Conservation (phyloP, 192 early-diverging fungal genomes). For the Umbelopsis ramanniana region DNA sequence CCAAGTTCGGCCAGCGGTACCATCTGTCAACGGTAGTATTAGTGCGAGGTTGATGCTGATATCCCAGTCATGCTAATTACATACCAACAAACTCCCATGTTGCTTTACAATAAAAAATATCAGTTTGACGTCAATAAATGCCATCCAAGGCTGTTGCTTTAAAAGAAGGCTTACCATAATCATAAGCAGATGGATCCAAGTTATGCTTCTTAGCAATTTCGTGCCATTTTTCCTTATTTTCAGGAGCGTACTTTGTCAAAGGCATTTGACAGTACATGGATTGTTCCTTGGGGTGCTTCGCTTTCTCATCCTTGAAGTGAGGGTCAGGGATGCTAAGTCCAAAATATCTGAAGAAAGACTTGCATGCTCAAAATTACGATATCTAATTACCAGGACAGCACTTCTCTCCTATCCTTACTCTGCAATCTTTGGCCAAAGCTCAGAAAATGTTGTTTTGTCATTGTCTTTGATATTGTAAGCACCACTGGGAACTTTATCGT, state of each 20-base stretch:
- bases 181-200: constrained; percentile 11
- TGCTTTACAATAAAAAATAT: neutral
- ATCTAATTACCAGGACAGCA: neutral
- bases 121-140: neutral
- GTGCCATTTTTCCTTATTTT: neutral
- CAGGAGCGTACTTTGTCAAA: neutral
- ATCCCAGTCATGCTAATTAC: neutral
- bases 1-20: no score
- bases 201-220: constrained; percentile 9
- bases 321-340: neutral
- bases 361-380: neutral
- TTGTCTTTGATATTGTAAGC: neutral
- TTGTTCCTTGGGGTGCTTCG: neutral
- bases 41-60: no score
- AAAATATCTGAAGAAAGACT: neutral
- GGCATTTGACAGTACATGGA: neutral
- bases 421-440: constrained; percentile 20
- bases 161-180: neutral
- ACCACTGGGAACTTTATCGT: constrained; percentile 1
- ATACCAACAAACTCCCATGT: constrained; percentile 16
- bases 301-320: constrained; percentile 9
- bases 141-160: neutral
- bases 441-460: neutral
- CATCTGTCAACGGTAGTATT: no score
- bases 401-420: neutral